Conservation (phyloP, 2,329 filamentous ascomycete genomes). For the Phaeosphaeriaceae sp. region DNA sequence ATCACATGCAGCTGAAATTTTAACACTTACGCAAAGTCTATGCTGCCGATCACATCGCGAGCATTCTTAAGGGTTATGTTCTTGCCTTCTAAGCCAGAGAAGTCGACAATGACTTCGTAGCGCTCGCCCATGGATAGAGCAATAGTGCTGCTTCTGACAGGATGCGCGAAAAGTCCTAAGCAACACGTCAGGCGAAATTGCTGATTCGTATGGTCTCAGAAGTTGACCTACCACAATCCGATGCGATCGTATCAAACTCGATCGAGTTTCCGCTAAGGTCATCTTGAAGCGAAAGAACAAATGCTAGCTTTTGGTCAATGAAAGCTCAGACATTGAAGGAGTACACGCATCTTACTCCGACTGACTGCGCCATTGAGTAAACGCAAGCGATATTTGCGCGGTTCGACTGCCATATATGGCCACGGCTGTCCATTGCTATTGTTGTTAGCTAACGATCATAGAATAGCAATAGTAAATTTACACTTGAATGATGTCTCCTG, state of each 20-base stretch:
- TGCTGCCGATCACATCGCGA: constrained; percentile 53
- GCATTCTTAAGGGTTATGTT: constrained; percentile 58
- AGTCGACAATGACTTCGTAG: constrained; percentile 67
- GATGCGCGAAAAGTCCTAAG: constrained; percentile 55
- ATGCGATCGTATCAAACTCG: constrained; percentile 63
- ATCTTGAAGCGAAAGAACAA: constrained; percentile 57
- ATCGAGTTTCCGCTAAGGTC: constrained; percentile 40
- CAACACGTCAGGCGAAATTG: not conserved
- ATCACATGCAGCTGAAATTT: not conserved
- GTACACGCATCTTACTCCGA: constrained; percentile 21
- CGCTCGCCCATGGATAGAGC: constrained; percentile 64
- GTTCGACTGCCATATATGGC: constrained; percentile 65
- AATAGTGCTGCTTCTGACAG: constrained; percentile 54
- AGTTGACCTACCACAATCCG: constrained; percentile 54
- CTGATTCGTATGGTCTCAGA: not conserved
- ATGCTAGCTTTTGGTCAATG: constrained; percentile 43
- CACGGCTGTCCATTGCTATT: constrained; percentile 63
- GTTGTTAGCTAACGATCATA: not conserved
- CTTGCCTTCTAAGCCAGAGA: constrained; percentile 57
- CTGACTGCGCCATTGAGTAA: constrained; percentile 55
- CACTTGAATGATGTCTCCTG: constrained; percentile 66
- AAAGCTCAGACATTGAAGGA: not conserved
- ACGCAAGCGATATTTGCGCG: constrained; percentile 66
- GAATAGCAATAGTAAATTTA: constrained; percentile 1
- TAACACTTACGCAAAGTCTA: constrained; percentile 52